Percentiles rank a stretch among this genome's conserved stretches.
Conservation (phyloP, 1,284 basidiomycete genomes). For the Naganishia liquefaciens region DNA sequence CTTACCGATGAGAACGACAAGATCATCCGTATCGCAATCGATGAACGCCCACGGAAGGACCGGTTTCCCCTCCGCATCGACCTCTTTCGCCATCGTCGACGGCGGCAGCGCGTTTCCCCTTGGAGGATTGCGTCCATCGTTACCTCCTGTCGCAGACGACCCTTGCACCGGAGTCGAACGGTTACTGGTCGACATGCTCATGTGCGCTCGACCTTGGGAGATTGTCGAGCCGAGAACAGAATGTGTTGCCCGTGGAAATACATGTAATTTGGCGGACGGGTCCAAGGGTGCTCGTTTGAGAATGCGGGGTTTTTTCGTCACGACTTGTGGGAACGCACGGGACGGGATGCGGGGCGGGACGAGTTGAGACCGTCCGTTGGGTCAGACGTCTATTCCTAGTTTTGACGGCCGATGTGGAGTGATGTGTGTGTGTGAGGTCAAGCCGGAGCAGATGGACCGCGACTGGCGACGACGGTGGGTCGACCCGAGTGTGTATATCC, state of each 20-base stretch:
- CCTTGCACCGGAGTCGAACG: background rate
- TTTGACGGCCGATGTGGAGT: no score
- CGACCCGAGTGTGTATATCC: no score
- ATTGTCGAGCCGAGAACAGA: background rate
- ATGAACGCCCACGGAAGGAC: slow-evolving; percentile 54
- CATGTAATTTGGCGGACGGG: background rate
- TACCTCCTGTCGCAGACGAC: background rate
- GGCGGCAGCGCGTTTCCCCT: slow-evolving; percentile 5
- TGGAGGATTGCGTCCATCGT: background rate
- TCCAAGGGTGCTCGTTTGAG: no score
- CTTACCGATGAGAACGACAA: slow-evolving; percentile 80
- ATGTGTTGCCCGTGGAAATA: background rate
- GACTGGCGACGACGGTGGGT: no score
- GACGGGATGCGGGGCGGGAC: no score
- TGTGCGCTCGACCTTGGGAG: background rate
- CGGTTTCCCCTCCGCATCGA: slow-evolving; percentile 17
- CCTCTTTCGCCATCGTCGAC: background rate
- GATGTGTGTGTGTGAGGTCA: no score
- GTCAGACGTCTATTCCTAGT: no score
- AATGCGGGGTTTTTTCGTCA: no score
- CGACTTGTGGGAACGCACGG: no score
- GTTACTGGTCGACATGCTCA: background rate
- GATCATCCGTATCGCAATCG: slow-evolving; percentile 73
- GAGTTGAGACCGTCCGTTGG: no score
- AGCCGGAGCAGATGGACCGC: no score